Conservation (phyloP, 768 basidiomycete species). For the Termitomyces sp. region DNA sequence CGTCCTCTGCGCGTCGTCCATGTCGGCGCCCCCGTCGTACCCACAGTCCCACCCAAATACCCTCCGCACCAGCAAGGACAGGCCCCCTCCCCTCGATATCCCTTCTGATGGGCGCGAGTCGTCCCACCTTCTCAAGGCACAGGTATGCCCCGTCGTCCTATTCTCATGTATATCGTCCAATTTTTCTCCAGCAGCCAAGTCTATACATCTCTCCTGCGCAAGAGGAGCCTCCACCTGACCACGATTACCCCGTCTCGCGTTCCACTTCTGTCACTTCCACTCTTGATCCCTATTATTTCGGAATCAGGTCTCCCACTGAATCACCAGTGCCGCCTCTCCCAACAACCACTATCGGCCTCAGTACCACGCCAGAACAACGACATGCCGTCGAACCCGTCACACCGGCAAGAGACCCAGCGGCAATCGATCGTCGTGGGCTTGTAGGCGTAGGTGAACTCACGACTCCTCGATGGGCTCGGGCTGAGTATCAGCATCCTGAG, state of each 20-base stretch:
- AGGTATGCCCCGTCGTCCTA: constrained; percentile 29
- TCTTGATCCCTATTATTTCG: constrained; percentile 88
- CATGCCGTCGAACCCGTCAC: constrained; percentile 55
- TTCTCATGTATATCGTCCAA: constrained; percentile 18
- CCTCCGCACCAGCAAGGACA: constrained; percentile 44
- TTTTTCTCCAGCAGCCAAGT: constrained; percentile 15
- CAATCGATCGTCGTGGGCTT: constrained; percentile 82
- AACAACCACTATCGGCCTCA: constrained; percentile 34
- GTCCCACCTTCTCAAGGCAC: constrained; percentile 32
- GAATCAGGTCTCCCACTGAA: constrained; percentile 63
- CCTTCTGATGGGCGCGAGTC: constrained; percentile 33
- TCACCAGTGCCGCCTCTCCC: constrained; percentile 58
- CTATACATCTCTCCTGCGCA: constrained; percentile 39
- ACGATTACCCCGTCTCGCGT: constrained; percentile 52
- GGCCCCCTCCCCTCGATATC: constrained; percentile 52
- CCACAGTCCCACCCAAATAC: constrained; percentile 30
- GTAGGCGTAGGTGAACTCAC: constrained; percentile 95
- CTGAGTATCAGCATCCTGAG: constrained; percentile 38
- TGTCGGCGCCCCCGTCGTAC: constrained; percentile 42
- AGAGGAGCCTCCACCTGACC: constrained; percentile 38
- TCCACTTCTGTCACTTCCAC: constrained; percentile 76
- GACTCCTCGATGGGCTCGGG: constrained; percentile 89
- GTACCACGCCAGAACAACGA: constrained; percentile 62
- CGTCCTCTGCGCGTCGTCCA: constrained; percentile 28
- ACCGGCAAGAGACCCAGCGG: constrained; percentile 71